phyloP scores from a whole-genome alignment of 805 yeast species.

The Schizosaccharomyces japonicus region DNA sequence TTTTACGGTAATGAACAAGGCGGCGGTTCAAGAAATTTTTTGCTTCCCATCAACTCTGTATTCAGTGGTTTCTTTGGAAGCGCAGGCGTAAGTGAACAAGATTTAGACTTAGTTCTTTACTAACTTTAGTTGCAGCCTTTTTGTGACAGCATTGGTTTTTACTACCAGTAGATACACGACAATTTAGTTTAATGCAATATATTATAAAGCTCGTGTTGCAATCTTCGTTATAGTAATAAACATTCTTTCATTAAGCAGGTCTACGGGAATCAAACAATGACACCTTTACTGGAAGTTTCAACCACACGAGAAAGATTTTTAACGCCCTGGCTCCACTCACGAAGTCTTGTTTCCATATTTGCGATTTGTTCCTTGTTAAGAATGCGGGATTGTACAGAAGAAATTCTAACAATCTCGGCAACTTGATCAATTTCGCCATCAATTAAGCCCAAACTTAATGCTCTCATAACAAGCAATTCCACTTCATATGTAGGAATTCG shows the following conservation, averaged over 20 bases:
- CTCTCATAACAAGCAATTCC: constrained; percentile 77
- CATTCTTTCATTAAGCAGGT: background rate
- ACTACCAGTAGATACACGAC: background rate
- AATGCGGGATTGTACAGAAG: constrained; percentile 92
- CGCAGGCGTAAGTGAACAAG: background rate
- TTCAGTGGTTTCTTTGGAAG: background rate
- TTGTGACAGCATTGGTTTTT: background rate
- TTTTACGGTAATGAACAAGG: constrained; percentile 2
- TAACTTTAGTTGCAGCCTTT: background rate
- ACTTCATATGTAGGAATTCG: constrained; percentile 41
- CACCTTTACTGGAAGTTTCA: constrained; percentile 34
- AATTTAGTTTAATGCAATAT: no score
- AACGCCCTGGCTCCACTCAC: constrained; percentile 59
- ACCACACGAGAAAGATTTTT: constrained; percentile 37
- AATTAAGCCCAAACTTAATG: constrained; percentile 59
- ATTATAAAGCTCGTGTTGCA: background rate
- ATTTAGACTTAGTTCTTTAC: background rate
- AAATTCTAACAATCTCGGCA: constrained; percentile 46
- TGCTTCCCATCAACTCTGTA: background rate
- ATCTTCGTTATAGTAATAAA: background rate
- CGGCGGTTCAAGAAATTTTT: background rate
- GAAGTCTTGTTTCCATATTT: constrained; percentile 47
- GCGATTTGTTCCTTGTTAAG: constrained; percentile 61
- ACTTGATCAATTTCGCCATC: constrained; percentile 85
- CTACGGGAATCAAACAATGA: constrained; percentile 27